Evolutionary conservation across 1,284 basidiomycete species (phyloP).

Genomic region (Peniophora sp.): DNA sequence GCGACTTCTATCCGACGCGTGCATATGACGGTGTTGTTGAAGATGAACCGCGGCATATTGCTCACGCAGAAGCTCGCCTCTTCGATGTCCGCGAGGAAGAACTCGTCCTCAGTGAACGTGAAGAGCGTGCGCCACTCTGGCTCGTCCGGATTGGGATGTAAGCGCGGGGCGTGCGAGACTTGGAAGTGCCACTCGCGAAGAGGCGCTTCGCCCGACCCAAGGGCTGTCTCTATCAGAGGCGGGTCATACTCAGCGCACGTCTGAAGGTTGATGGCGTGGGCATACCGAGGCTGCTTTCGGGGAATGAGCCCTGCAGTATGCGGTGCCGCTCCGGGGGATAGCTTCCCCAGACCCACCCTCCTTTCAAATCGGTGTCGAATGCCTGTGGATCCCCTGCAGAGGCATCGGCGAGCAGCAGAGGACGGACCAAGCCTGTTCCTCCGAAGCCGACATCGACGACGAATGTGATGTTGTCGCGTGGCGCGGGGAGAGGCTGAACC

Average conservation of each 20-base stretch:
- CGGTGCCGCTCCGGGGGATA: slow-evolving; percentile 5
- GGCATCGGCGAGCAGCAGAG: slow-evolving; percentile 25
- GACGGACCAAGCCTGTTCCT: slow-evolving; percentile 20
- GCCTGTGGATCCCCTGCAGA: background rate
- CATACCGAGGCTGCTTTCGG: slow-evolving; percentile 21
- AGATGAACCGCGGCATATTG: slow-evolving; percentile 15
- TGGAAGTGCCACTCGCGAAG: slow-evolving; percentile 22
- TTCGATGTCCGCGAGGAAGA: slow-evolving; percentile 20
- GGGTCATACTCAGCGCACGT: background rate
- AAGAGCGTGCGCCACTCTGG: slow-evolving; percentile 22
- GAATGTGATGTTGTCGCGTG: slow-evolving; percentile 24
- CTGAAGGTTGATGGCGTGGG: background rate
- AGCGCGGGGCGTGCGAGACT: slow-evolving; percentile 15
- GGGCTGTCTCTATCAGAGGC: slow-evolving; percentile 4
- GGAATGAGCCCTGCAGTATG: slow-evolving; percentile 6
- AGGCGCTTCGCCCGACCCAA: slow-evolving; percentile 9
- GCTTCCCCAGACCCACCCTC: slow-evolving; percentile 9
- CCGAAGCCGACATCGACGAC: slow-evolving; percentile 31
- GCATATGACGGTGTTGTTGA: slow-evolving; percentile 24
- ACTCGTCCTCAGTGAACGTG: slow-evolving; percentile 29
- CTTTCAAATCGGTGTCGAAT: slow-evolving; percentile 14
- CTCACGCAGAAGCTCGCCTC: slow-evolving; percentile 23
- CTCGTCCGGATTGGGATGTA: slow-evolving; percentile 1
- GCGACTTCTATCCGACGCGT: slow-evolving; percentile 2
- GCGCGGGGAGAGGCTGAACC: slow-evolving; percentile 23